Evolutionary conservation across 2,329 filamentous ascomycete genomes (phyloP).

Genomic region (Thermoascus crustaceus): DNA sequence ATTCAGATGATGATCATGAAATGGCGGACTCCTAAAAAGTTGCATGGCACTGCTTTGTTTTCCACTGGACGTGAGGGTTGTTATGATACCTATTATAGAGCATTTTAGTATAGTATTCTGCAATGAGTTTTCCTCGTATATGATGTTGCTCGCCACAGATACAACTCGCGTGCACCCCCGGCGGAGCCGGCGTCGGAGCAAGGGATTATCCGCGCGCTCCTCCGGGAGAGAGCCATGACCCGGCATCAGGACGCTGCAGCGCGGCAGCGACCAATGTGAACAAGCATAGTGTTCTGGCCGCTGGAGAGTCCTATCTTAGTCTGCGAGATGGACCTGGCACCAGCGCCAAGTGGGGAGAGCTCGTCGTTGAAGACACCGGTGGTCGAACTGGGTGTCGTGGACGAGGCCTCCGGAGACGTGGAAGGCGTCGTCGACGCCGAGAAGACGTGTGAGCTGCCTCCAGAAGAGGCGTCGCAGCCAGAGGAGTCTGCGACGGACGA

Average conservation of each 20-base stretch:
- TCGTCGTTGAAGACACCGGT: conserved; percentile 26
- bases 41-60: conserved; percentile 16
- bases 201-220: conserved; percentile 17
- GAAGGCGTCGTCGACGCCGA: too few relatives aligned
- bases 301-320: conserved; percentile 23
- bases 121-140: too few relatives aligned
- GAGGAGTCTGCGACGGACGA: conserved; percentile 27
- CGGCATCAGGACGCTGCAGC: conserved; percentile 11
- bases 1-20: conserved; percentile 38
- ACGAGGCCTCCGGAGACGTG: conserved; percentile 19
- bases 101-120: conserved; percentile 3
- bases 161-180: too few relatives aligned
- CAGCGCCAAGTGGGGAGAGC: conserved; percentile 25
- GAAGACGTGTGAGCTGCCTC: conserved; percentile 10
- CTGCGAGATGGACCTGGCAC: conserved; percentile 32
- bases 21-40: conserved; percentile 45
- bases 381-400: conserved; percentile 28
- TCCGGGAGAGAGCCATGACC: conserved; percentile 4
- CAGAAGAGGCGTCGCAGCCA: conserved; percentile 18
- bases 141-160: conserved; percentile 3
- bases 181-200: too few relatives aligned
- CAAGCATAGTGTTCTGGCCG: conserved; percentile 19
- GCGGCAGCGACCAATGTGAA: conserved; percentile 27
- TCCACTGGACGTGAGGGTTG: neutral
- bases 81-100: conserved; percentile 24